Evolutionary conservation across 148 eudicot genomes (phyloP).

Genomic region (Rhododendron williamsianum): DNA sequence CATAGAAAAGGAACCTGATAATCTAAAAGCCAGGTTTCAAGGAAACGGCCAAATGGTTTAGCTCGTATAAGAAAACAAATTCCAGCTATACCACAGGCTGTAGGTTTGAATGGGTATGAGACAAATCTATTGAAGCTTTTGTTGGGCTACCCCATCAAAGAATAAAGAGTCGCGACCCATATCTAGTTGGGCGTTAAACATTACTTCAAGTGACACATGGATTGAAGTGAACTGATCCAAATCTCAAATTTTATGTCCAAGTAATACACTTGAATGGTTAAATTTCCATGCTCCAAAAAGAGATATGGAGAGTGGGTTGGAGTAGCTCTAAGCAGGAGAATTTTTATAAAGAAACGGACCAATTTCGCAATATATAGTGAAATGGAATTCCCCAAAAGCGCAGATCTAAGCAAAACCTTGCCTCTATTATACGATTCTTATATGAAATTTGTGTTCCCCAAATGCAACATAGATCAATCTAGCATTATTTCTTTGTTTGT

Average conservation of each 20-base stretch:
- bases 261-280: neutral
- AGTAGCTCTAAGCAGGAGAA: neutral
- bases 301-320: neutral
- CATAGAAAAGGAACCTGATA: neutral
- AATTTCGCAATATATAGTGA: neutral
- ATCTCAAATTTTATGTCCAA: neutral
- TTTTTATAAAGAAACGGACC: neutral
- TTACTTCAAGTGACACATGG: neutral
- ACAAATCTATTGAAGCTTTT: neutral
- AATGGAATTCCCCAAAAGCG: neutral
- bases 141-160: neutral
- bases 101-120: constrained; percentile 7
- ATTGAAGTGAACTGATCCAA: neutral
- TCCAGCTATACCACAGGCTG: constrained; percentile 31
- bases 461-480: neutral
- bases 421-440: neutral
- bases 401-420: neutral
- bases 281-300: neutral
- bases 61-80: constrained; percentile 15
- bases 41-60: constrained; percentile 12
- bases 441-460: neutral
- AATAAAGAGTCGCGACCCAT: neutral
- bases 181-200: neutral
- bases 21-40: neutral
- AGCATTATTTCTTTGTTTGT: neutral